Evolutionary conservation across 148 eudicot species (phyloP).

Genomic region (Talinum fruticosum): DNA sequence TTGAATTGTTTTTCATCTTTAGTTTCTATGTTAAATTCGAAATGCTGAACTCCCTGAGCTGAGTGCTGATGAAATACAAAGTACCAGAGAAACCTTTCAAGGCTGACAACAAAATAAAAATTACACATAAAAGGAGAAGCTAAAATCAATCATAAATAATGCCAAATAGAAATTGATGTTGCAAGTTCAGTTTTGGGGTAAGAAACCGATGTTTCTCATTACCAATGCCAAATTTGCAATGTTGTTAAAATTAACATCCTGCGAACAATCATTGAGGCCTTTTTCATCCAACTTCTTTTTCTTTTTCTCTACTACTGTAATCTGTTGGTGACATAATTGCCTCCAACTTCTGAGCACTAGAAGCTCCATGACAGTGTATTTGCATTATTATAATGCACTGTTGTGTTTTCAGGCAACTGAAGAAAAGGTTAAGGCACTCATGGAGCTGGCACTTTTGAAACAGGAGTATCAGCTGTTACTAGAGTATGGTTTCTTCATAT

Average conservation of each 20-base stretch:
- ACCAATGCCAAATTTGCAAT: no score
- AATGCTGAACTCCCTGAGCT: neutral
- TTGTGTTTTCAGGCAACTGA: conserved; percentile 58
- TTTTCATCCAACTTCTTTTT: no score
- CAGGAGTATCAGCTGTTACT: conserved; percentile 53
- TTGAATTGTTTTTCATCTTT: no score
- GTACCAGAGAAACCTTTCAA: neutral
- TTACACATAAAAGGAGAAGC: neutral
- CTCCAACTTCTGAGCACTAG: neutral
- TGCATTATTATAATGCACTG: neutral
- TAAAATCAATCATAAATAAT: no score
- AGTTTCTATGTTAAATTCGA: no score
- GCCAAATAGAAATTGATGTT: neutral
- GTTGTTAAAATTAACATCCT: neutral
- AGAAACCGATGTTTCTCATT: no score
- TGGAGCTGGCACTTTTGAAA: conserved; percentile 84
- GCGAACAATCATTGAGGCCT: no score
- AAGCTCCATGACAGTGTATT: neutral
- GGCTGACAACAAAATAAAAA: no score
- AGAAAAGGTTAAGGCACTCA: conserved; percentile 84
- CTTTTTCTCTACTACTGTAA: no score
- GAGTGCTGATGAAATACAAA: neutral
- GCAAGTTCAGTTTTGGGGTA: no score
- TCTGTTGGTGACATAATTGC: no score
- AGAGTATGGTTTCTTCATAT: conserved; percentile 46